These are phyloP conservation scores for Fusarium pseudograminearum DNA, from an alignment of 2,329 filamentous ascomycete species.

Conservation along the genomic window DNA sequence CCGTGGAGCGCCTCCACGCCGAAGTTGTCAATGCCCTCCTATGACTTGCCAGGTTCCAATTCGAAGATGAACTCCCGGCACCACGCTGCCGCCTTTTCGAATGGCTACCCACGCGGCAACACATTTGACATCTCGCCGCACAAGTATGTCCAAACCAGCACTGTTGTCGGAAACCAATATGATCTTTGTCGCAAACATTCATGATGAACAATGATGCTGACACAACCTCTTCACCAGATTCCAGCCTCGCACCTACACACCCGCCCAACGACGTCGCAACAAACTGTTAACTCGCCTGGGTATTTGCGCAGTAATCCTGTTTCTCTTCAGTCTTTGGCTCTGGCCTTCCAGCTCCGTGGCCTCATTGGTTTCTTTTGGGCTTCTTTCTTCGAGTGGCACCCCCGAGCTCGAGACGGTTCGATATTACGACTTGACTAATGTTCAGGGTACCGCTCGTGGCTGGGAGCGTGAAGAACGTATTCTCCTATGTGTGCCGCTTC, in stretches of 20 bases:
- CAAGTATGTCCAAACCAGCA: constrained; percentile 69
- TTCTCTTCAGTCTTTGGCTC: constrained; percentile 79
- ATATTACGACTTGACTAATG: constrained; percentile 94
- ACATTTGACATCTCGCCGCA: constrained; percentile 91
- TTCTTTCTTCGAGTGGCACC: constrained; percentile 74
- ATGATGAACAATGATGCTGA: constrained; percentile 28
- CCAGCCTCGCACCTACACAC: constrained; percentile 81
- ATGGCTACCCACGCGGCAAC: constrained; percentile 82
- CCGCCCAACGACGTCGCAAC: constrained; percentile 77
- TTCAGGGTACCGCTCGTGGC: constrained; percentile 89
- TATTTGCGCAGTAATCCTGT: constrained; percentile 66
- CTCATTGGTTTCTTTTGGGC: constrained; percentile 75
- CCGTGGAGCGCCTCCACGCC: constrained; percentile 41
- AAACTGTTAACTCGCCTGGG: constrained; percentile 78
- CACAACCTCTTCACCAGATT: constrained; percentile 61
- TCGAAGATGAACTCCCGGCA: constrained; percentile 88
- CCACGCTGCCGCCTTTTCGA: constrained; percentile 78
- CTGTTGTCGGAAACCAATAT: background rate
- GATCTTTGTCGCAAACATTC: background rate
- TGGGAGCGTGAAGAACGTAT: constrained; percentile 98
- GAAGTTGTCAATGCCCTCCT: constrained; percentile 47
- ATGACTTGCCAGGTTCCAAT: constrained; percentile 47
- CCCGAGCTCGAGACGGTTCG: constrained; percentile 92
- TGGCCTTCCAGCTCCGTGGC: constrained; percentile 74
- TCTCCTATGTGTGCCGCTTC: constrained; percentile 90